A percentile compares a stretch with the other conserved stretches of the same genome.
Evolutionary conservation across 2,329 filamentous ascomycete species (phyloP).

Genomic region (Ceratocystis harringtonii): DNA sequence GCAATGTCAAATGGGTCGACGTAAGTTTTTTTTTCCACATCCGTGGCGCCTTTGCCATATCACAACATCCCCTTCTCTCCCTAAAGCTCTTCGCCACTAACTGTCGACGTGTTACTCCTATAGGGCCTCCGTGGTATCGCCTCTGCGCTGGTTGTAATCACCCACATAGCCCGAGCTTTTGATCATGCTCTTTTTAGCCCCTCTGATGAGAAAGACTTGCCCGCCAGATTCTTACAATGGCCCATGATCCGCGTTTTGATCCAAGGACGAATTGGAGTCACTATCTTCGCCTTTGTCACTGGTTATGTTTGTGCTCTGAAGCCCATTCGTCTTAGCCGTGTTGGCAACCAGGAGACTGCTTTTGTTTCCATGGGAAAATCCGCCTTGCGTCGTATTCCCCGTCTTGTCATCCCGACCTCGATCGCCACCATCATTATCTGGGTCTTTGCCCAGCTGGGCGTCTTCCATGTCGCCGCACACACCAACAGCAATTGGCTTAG

Average conservation of each 20-base stretch:
- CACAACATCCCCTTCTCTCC: not conserved
- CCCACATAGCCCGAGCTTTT: conserved; percentile 38
- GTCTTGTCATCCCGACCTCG: conserved; percentile 42
- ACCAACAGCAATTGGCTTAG: conserved; percentile 14
- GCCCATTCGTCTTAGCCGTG: conserved; percentile 39
- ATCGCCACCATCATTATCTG: conserved; percentile 42
- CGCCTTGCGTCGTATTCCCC: conserved; percentile 42
- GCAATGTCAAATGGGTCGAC: conserved; percentile 46
- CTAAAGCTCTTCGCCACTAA: not conserved
- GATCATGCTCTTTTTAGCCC: conserved; percentile 36
- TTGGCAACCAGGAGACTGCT: conserved; percentile 38
- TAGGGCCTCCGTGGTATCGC: conserved; percentile 42
- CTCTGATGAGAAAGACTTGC: conserved; percentile 28
- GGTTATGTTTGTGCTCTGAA: conserved; percentile 50
- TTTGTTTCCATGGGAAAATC: conserved; percentile 40
- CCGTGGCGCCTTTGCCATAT: not conserved
- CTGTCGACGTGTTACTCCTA: not conserved
- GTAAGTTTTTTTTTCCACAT: conserved; percentile 27
- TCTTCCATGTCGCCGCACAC: conserved; percentile 39
- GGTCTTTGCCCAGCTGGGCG: conserved; percentile 37
- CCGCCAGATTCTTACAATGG: conserved; percentile 38
- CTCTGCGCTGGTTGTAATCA: conserved; percentile 39
- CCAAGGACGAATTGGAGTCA: conserved; percentile 49
- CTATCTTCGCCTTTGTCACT: conserved; percentile 50
- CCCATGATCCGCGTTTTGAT: conserved; percentile 44